A percentile compares a stretch with the other conserved stretches of the same genome.
These are phyloP conservation scores for Daldinia grandis DNA, from an alignment of 495 filamentous ascomycete species.

Conservation along the genomic window DNA sequence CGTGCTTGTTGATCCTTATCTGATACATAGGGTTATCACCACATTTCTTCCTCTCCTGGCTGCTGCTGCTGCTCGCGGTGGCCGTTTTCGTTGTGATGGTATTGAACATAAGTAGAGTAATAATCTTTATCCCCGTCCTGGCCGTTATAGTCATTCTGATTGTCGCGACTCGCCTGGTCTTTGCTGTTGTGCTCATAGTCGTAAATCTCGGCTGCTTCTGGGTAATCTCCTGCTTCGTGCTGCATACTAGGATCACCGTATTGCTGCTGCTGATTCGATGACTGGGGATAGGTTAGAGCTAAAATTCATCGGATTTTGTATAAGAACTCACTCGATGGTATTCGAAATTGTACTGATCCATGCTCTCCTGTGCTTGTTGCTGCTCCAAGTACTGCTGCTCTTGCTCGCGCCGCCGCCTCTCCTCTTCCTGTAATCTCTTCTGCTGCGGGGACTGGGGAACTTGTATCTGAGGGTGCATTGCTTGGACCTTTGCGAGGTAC, in stretches of 20 bases:
- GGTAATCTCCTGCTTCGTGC: slow-evolving; percentile 53
- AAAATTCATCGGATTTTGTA: neutral
- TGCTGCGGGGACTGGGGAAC: slow-evolving; percentile 72
- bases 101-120: slow-evolving; percentile 43
- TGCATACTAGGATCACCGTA: slow-evolving; percentile 55
- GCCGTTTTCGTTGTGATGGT: slow-evolving; percentile 36
- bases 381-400: slow-evolving; percentile 65
- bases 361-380: slow-evolving; percentile 57
- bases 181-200: slow-evolving; percentile 57
- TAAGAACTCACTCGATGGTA: slow-evolving; percentile 59
- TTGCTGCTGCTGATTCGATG: slow-evolving; percentile 42
- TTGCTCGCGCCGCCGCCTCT: slow-evolving; percentile 68
- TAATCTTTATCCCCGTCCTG: slow-evolving; percentile 46
- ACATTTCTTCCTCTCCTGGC: slow-evolving; percentile 44
- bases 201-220: slow-evolving; percentile 58
- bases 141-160: slow-evolving; percentile 36
- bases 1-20: slow-evolving; percentile 21
- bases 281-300: slow-evolving; percentile 44
- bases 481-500: slow-evolving; percentile 97
- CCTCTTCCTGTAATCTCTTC: slow-evolving; percentile 68
- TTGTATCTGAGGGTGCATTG: slow-evolving; percentile 94
- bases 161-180: slow-evolving; percentile 30
- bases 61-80: slow-evolving; percentile 24
- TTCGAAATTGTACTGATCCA: slow-evolving; percentile 58
- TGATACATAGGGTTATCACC: slow-evolving; percentile 33